Evolutionary conservation across 2,329 filamentous ascomycete species (phyloP), one percentile per base, ranked within the genome.

Genomic region (Fusarium pilosicola): DNA sequence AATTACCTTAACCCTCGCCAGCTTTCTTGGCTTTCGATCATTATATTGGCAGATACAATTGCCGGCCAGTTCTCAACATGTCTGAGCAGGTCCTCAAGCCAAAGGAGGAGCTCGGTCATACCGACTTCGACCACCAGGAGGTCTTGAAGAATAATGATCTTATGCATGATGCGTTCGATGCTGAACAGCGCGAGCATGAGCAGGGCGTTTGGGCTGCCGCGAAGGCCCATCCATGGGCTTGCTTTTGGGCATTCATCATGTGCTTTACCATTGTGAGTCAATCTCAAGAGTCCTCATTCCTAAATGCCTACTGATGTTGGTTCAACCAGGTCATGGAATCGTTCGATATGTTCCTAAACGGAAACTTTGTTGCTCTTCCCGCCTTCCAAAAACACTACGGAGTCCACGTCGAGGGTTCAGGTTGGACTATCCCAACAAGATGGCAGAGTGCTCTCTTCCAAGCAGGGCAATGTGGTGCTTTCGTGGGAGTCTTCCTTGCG

Each of bases 221-320:
- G n/a, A 81, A 82, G 71, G 76, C 66, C 1, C 82, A 86, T 51
- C 85, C 85, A 14, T 83, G 81, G 83, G 85, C 85, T 56, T 83
- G 82, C 32, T 79, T 85, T n/a, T 87, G 85, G 85, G 85, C 84
- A 0, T 86, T 86, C 58, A 78, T 80, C 64, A 86, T 86, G 84
- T 86, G 83, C 54, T 86, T 84, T 73, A 86, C 85, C 7, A 86
- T 86, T 75, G 85, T 86, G 46, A 81, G 85, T 61, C 28, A 8
- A 32, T 24, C 8, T 17, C 30, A 22, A 17, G 3, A n/a, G n/a
- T 20, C 1, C 8, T 7, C 14, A 5, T 42, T 4, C 2, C 24
- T 17, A 14, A 18, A 15, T 20, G 39, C 26, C 15, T n/a, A 34
- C 72, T 73, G 61, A 77, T 15, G 6, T 22, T 26, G 17, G 12